Evolutionary conservation across 495 filamentous ascomycete genomes (phyloP).

Genomic region (Aspergillus kassunensis): DNA sequence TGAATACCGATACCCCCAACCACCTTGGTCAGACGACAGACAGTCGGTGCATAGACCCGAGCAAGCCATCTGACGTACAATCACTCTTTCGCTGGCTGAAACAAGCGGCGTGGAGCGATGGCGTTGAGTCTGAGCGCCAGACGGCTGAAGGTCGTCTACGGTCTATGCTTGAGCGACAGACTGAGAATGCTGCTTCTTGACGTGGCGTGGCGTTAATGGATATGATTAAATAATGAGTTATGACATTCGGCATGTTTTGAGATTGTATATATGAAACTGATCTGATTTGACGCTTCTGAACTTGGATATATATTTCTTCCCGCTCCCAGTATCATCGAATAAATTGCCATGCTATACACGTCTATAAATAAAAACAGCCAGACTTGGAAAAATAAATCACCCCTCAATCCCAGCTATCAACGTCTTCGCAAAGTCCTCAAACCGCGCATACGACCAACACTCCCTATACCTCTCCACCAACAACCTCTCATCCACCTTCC

Average conservation of each 20-base stretch:
- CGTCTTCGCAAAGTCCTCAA: conserved; percentile 61
- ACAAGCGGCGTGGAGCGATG: conserved; percentile 19
- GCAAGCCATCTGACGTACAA: conserved; percentile 22
- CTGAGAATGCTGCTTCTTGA: not conserved
- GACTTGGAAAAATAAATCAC: not conserved
- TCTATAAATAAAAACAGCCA: not conserved
- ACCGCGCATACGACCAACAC: conserved; percentile 72
- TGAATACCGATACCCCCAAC: not conserved
- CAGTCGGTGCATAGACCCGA: not conserved
- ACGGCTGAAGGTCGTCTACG: conserved; percentile 40
- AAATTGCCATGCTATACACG: not conserved
- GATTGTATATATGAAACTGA: not conserved
- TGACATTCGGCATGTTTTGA: too few species aligned
- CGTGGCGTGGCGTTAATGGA: too few species aligned
- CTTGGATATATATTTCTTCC: too few species aligned
- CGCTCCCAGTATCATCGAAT: conserved; percentile 1
- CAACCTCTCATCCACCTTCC: conserved; percentile 45
- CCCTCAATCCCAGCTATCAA: conserved; percentile 46
- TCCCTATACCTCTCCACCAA: conserved; percentile 75
- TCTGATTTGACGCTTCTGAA: too few species aligned
- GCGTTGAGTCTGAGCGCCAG: conserved; percentile 17
- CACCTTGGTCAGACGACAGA: not conserved
- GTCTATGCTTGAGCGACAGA: conserved; percentile 31
- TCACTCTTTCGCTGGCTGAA: conserved; percentile 39
- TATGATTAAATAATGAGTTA: too few species aligned